Evolutionary conservation across 1,284 basidiomycete genomes (phyloP), one percentile per base, ranked within the genome.

Genomic region (Volvariella surrecta): DNA sequence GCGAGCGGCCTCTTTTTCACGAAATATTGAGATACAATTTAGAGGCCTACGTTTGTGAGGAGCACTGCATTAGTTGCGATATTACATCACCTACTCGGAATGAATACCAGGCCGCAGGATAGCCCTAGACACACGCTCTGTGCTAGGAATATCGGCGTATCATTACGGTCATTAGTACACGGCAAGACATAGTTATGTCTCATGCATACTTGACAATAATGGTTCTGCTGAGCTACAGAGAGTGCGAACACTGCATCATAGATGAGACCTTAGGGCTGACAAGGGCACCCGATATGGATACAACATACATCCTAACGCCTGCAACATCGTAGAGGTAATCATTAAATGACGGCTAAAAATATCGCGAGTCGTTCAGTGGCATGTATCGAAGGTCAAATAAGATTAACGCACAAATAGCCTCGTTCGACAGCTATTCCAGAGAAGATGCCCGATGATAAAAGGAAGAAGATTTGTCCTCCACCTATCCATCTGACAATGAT

Each of bases 331-430:
- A n/a, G 57, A 59, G 16, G 54, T 30, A 19, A 56, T 54, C 45
- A 59, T 56, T 39, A 59, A 53, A 30, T 59, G 51, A 44, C 55
- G 54, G 42, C 61, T 62, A 37, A 0, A 7, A 15, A 32, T 19
- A 46, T 20, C 41, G 9, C 11, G 18, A 4, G 4, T 31, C 10
- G 8, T n/a, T 9, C 16, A 15, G 6, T 38, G 22, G 9, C 2
- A 42, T 15, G 17, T 2, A 35, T 2, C 22, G 46, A 46, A 32
- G n/a, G n/a, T n/a, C n/a, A n/a, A n/a, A n/a, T n/a, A 2, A 46
- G n/a, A n/a, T n/a, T n/a, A n/a, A 39, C 48, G 21, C 22, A 50
- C 49, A 50, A 50, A 28, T 50, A 50, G 19, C 49, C 49, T 15
- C 43, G 43, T 19, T 50, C 49, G 13, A 50, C 45, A 30, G 47